Evolutionary conservation across 2,329 filamentous ascomycete genomes (phyloP).

Genomic region (Aspergillus pseudoglaucus): DNA sequence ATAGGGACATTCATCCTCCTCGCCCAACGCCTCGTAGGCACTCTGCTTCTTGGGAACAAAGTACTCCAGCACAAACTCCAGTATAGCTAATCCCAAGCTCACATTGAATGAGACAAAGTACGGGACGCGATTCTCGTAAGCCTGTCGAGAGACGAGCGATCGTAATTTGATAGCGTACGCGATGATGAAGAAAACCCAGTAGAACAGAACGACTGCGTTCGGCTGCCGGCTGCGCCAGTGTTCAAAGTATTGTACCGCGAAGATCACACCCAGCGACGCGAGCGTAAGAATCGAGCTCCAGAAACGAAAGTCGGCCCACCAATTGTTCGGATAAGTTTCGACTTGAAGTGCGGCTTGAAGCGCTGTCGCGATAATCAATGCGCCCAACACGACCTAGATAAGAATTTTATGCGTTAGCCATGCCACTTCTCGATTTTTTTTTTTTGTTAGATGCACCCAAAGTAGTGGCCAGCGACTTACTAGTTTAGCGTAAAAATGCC

Average conservation of each 20-base stretch:
- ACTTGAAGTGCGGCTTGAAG: constrained; percentile 73
- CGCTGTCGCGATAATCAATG: constrained; percentile 61
- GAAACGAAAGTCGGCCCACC: constrained; percentile 77
- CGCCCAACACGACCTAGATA: constrained; percentile 54
- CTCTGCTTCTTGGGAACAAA: constrained; percentile 73
- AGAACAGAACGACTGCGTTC: constrained; percentile 83
- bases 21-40: constrained; percentile 60
- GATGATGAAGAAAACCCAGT: constrained; percentile 82
- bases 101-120: constrained; percentile 74
- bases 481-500: constrained; percentile 91
- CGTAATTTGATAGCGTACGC: constrained; percentile 75
- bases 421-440: no score
- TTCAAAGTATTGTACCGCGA: constrained; percentile 77
- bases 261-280: constrained; percentile 66
- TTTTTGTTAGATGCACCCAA: constrained; percentile 1
- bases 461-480: constrained; percentile 43
- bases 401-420: neutral
- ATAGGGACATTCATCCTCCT: constrained; percentile 61
- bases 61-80: constrained; percentile 77
- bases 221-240: constrained; percentile 75
- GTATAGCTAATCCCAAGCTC: constrained; percentile 61
- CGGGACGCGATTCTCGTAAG: constrained; percentile 58
- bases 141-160: constrained; percentile 71
- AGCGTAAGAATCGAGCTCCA: constrained; percentile 71
- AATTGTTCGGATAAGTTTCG: constrained; percentile 59